These are phyloP conservation scores for Flaveria linearis DNA, from an alignment of 129 eudicot genomes.

Conservation along the genomic window DNA sequence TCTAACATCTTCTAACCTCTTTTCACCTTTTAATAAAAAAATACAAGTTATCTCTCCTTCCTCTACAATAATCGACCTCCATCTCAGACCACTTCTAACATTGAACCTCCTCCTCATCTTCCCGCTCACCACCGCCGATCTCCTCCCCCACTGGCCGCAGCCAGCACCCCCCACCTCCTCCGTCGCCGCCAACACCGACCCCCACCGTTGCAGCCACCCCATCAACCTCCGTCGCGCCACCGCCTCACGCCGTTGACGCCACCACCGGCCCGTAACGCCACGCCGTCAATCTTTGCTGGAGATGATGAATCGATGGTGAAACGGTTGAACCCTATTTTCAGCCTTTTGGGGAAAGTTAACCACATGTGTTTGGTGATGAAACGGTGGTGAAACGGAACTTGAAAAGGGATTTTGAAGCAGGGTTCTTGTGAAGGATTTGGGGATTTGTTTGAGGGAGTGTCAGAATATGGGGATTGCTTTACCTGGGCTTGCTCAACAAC, in stretches of 20 bases:
- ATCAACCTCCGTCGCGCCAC: slow-evolving; percentile 33
- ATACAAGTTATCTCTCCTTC: slow-evolving; percentile 18
- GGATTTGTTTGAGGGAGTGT: no score
- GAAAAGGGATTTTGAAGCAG: no score
- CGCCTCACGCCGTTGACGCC: slow-evolving; percentile 58
- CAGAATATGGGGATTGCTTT: no score
- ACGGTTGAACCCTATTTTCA: no score
- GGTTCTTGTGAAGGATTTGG: no score
- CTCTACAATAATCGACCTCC: slow-evolving; percentile 25
- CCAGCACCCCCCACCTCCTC: slow-evolving; percentile 40
- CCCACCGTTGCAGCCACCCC: slow-evolving; percentile 51
- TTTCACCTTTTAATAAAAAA: no score
- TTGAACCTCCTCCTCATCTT: neutral
- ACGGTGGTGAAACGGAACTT: slow-evolving; percentile 98
- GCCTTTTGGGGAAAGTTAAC: slow-evolving; percentile 64
- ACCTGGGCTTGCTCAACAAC: no score
- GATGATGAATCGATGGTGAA: slow-evolving; percentile 54
- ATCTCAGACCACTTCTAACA: neutral
- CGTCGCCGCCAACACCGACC: slow-evolving; percentile 5
- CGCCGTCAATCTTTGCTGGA: slow-evolving; percentile 83
- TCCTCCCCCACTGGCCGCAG: no score
- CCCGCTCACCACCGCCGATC: neutral
- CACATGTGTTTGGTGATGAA: slow-evolving; percentile 71
- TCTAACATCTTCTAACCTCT: no score
- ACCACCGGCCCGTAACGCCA: slow-evolving; percentile 65